These are phyloP conservation scores for Haberlea rhodopensis DNA, from an alignment of 257 asterid genomes.

Conservation along the genomic window DNA sequence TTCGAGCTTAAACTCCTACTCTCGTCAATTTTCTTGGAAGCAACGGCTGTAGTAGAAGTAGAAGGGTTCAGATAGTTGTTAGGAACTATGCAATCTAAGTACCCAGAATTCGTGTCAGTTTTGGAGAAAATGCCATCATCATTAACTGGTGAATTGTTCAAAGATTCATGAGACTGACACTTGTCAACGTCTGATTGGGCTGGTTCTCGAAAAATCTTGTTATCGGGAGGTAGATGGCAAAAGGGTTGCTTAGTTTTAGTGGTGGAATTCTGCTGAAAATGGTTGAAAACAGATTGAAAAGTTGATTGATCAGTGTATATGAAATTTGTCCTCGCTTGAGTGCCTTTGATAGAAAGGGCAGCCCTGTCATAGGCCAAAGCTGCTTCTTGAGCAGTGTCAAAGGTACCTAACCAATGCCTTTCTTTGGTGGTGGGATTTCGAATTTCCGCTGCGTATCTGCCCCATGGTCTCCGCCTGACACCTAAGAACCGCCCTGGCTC, in stretches of 20 bases:
- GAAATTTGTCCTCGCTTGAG: conserved; percentile 83
- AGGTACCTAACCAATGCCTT: conserved; percentile 92
- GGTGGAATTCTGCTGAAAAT: conserved; percentile 40
- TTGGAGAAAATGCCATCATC: conserved; percentile 26
- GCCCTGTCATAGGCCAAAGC: conserved; percentile 96
- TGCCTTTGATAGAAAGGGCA: conserved; percentile 85
- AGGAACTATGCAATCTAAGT: conserved; percentile 84
- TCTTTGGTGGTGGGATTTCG: conserved; percentile 90
- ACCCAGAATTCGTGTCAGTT: conserved; percentile 59
- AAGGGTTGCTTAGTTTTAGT: conserved; percentile 20
- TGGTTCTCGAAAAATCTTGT: not conserved
- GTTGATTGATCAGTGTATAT: conserved; percentile 55
- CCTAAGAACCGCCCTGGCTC: conserved; percentile 92
- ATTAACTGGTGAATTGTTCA: conserved; percentile 36
- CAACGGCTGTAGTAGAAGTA: no score
- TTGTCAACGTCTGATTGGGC: conserved; percentile 30
- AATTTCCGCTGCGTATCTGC: conserved; percentile 90
- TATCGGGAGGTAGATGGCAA: not conserved
- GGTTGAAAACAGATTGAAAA: conserved; percentile 40
- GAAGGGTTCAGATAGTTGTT: conserved; percentile 66
- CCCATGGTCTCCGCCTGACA: conserved; percentile 91
- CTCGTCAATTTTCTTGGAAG: no score
- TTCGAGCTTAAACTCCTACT: conserved; percentile 18
- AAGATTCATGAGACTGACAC: conserved; percentile 32
- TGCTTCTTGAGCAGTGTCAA: conserved; percentile 96